Conservation (phyloP, 2,329 filamentous ascomycete genomes). For the Verticillium klebahnii region DNA sequence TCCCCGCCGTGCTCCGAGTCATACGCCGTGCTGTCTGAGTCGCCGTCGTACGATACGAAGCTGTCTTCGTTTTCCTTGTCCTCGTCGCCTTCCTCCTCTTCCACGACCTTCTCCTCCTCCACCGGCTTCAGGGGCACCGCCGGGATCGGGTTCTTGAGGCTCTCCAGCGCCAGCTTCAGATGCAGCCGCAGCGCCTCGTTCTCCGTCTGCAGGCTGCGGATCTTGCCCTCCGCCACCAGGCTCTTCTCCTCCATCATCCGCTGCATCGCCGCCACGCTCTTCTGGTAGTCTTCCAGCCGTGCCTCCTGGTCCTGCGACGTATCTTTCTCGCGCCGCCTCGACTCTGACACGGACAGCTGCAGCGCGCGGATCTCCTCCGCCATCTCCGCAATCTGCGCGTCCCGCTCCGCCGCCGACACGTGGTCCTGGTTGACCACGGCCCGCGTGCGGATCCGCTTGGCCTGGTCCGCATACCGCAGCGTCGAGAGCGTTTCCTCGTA, state of each 20-base stretch:
- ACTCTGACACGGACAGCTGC: slow-evolving; percentile 70
- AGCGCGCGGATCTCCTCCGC: slow-evolving; percentile 85
- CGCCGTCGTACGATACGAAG: slow-evolving; percentile 37
- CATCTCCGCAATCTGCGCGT: slow-evolving; percentile 93
- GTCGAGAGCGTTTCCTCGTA: slow-evolving; percentile 97
- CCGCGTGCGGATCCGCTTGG: slow-evolving; percentile 92
- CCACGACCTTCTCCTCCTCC: slow-evolving; percentile 6
- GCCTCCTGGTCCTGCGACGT: slow-evolving; percentile 68
- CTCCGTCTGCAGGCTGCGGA: slow-evolving; percentile 81
- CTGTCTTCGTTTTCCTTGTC: slow-evolving; percentile 42
- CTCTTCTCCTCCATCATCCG: slow-evolving; percentile 92
- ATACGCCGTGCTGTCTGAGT: slow-evolving; percentile 36
- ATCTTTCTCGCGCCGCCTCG: slow-evolving; percentile 66
- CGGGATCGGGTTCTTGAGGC: slow-evolving; percentile 88
- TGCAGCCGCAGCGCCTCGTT: slow-evolving; percentile 88
- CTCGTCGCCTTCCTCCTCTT: slow-evolving; percentile 19
- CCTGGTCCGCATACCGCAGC: slow-evolving; percentile 93
- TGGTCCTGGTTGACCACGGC: slow-evolving; percentile 95
- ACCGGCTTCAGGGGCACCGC: slow-evolving; percentile 27
- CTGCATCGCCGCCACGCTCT: slow-evolving; percentile 84
- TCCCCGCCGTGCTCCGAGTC: slow-evolving; percentile 36
- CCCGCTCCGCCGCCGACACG: slow-evolving; percentile 85
- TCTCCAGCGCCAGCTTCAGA: slow-evolving; percentile 78
- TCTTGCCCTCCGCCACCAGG: slow-evolving; percentile 89
- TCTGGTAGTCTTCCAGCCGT: slow-evolving; percentile 90